phyloP scores from a whole-genome alignment of 179 eudicot genomes.

The Carnegiea gigantea region DNA sequence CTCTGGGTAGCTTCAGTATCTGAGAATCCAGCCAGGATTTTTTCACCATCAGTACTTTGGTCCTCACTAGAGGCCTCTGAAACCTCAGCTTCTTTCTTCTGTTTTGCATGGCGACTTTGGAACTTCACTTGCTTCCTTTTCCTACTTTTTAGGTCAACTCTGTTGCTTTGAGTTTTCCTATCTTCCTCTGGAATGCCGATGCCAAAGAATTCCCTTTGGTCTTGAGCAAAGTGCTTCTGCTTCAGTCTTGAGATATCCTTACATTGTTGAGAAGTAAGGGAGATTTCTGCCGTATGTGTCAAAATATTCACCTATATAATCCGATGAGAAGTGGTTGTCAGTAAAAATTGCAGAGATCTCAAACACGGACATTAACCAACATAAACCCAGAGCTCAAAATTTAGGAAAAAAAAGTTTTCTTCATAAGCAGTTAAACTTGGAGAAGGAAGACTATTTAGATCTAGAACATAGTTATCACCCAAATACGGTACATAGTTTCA shows the following conservation, averaged over 20 bases:
- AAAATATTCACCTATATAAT: constrained; percentile 57
- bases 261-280: background rate
- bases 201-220: constrained; percentile 43
- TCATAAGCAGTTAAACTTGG: background rate
- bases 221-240: constrained; percentile 37
- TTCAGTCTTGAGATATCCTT: constrained; percentile 26
- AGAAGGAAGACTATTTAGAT: background rate
- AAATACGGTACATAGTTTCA: background rate
- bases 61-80: constrained; percentile 1
- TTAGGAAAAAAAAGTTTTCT: background rate
- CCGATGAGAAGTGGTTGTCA: constrained; percentile 8
- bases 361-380: background rate
- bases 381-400: background rate
- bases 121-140: background rate
- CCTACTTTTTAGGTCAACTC: background rate
- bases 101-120: background rate
- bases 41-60: background rate
- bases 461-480: too few species aligned
- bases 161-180: background rate
- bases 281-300: constrained; percentile 56
- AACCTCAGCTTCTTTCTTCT: background rate
- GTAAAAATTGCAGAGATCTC: constrained; percentile 7
- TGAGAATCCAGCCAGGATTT: background rate
- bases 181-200: background rate
- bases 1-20: background rate